Evolutionary conservation across 495 filamentous ascomycete genomes (phyloP).

Genomic region (Neurospora sp.): DNA sequence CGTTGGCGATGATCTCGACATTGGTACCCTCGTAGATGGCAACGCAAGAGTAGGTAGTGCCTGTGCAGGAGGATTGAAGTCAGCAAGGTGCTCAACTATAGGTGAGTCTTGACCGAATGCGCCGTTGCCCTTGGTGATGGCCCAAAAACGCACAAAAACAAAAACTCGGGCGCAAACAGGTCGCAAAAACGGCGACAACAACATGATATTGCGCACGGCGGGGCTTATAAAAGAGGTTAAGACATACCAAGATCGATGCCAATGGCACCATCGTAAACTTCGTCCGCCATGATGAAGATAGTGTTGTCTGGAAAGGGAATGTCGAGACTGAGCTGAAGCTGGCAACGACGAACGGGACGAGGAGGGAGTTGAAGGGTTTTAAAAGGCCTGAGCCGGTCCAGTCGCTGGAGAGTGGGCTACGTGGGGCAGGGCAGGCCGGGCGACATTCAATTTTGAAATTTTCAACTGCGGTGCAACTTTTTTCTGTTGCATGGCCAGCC

Average conservation of each 20-base stretch:
- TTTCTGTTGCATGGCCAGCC: constrained; percentile 6
- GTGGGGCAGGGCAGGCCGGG: constrained; percentile 22
- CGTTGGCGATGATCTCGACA: constrained; percentile 99
- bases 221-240: neutral
- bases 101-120: constrained; percentile 2
- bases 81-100: neutral
- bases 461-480: constrained; percentile 23
- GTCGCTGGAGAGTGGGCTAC: constrained; percentile 6
- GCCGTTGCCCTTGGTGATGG: constrained; percentile 1
- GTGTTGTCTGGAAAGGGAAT: constrained; percentile 7
- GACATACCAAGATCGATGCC: constrained; percentile 95
- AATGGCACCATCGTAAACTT: constrained; percentile 98
- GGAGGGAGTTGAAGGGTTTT: neutral
- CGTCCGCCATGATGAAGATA: constrained; percentile 58
- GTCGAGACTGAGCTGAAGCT: constrained; percentile 17
- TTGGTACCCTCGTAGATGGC: constrained; percentile 98
- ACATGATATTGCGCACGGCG: neutral
- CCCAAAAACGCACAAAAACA: neutral
- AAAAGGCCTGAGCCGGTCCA: neutral
- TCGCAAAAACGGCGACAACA: neutral
- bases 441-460: constrained; percentile 21
- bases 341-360: constrained; percentile 16
- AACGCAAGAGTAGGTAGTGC: constrained; percentile 99
- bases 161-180: neutral
- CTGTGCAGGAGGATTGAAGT: constrained; percentile 31